Conservation (phyloP, 2,329 filamentous ascomycete genomes). For the Triangularia verruculosa region DNA sequence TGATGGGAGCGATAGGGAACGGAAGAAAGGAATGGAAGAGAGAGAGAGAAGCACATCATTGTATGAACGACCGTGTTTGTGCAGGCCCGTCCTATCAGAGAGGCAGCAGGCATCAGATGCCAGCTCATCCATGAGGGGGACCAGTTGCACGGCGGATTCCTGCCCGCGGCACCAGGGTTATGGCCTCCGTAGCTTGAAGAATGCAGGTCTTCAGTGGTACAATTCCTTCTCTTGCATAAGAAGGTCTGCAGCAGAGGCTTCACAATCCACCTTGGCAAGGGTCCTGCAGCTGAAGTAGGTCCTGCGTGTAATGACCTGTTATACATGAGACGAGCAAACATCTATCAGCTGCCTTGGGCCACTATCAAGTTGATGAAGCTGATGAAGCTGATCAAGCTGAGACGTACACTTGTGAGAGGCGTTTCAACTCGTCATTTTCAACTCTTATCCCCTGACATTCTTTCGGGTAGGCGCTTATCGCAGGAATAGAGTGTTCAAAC, state of each 20-base stretch:
- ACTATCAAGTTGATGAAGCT: slow-evolving; percentile 16
- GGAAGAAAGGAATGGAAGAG: background rate
- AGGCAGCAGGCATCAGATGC: background rate
- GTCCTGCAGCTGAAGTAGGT: slow-evolving; percentile 11
- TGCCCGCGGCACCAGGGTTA: background rate
- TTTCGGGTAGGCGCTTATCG: background rate
- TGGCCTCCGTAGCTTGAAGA: background rate
- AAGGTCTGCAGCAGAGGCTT: background rate
- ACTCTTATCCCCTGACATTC: background rate
- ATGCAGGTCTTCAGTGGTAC: background rate
- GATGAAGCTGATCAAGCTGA: background rate
- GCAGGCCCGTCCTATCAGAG: background rate
- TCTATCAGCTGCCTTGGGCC: slow-evolving; percentile 6
- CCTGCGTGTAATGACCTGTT: background rate
- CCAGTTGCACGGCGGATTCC: background rate
- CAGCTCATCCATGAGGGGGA: background rate
- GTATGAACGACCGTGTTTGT: background rate
- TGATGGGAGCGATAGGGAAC: background rate
- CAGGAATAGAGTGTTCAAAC: background rate
- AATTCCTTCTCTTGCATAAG: background rate
- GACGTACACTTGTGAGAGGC: no score
- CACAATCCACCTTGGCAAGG: slow-evolving; percentile 12
- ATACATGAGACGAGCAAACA: background rate
- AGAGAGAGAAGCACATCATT: background rate
- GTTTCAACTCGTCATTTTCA: no score